Percentiles rank a stretch among this genome's conserved stretches.
These are phyloP conservation scores for Dictyostelium discoideum DNA, from an alignment of 78 protist species.

Conservation along the genomic window dicty_2.7 NC_007088.5:235001-235500, in stretches of 20 bases:
- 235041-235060: not conserved
- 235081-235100: not conserved
- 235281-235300: constrained; percentile 1
- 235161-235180: not conserved
- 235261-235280: too few relatives aligned
- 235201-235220: not conserved
- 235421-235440: not conserved
- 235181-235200: too few relatives aligned
- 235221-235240: not conserved
- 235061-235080: not conserved
- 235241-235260: too few relatives aligned
- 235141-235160: not conserved
- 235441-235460: not conserved
- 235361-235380: not conserved
- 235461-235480: not conserved
- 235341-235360: not conserved
- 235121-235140: not conserved
- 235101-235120: not conserved
- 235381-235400: not conserved
- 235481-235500: not conserved
- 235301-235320: constrained; percentile 28
- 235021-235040: not conserved
- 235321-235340: not conserved
- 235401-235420: not conserved
- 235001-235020: not conserved